Base-by-base conservation (phyloP, 2,329 filamentous ascomycete genomes). In the Colletotrichum costaricense region DNA sequence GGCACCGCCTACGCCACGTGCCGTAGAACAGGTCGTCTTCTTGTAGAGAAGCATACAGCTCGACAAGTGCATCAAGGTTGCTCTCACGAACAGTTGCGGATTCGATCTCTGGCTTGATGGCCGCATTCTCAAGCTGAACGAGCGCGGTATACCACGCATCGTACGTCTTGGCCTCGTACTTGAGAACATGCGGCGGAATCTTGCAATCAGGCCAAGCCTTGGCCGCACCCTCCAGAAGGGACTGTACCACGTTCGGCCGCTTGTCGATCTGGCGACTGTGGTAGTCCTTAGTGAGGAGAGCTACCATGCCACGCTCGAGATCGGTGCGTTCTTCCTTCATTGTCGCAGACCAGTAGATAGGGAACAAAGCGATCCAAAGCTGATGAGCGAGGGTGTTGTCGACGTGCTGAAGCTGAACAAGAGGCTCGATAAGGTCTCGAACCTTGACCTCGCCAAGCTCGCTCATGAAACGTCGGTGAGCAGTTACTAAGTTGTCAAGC, bases 1-100 rank as follows among this genome's bases (percentile, higher is more conserved):
- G 95, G 81, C 95, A 98, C 58, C 97, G 92, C 69, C 97, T 92
- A 72, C 97, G 92, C 97, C 97, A 99, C 0, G 95, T 97, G 9
- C 97, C 97, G 76, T 99, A 98, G 82, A 98, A 99, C 60, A 99
- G 87, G 80, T 99, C 97, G 63, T 98, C 95, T 81, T 99, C 97
- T 79, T 97, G 94, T 16, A 99, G 86, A 1, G 92, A 92, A 6
- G 95, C 92, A 80, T 99, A 99, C 3, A 98, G 88, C 79, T 98
- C 96, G 9, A 98, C 92, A n/a, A 99, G 86, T 0, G 97, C 97
- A 83, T 99, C 97, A 5, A 98, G 89, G 76, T 97, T 98, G 84
- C 96, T 98, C 82, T 99, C 97, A 38, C 95, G 90, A 24, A 98
- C 93, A 57, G 90, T 91, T 1, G 94, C 86, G 1, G 95, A 97